These are phyloP conservation scores for Eucalyptus cloeziana DNA, from an alignment of 345 rosid species.

Conservation along the genomic window DNA sequence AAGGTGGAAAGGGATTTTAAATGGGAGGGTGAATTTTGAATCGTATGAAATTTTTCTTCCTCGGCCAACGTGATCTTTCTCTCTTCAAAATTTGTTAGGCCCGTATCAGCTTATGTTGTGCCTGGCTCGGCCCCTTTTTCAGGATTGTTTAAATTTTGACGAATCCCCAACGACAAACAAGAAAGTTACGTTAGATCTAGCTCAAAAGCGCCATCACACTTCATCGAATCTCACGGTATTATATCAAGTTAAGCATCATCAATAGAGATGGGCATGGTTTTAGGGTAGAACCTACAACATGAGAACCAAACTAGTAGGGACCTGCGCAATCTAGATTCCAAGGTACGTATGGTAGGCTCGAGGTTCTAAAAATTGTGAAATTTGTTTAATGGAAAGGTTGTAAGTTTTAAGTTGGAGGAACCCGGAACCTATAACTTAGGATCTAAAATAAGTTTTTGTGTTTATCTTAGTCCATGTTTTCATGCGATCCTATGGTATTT, in stretches of 20 bases:
- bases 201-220: neutral
- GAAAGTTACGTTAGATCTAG: neutral
- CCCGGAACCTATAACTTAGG: too few species aligned
- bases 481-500: accelerated
- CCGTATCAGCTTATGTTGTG: neutral
- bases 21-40: neutral
- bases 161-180: neutral
- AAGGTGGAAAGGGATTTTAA: neutral
- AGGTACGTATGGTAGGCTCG: too few species aligned
- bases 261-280: too few species aligned
- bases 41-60: neutral
- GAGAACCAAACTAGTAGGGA: too few species aligned
- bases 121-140: neutral
- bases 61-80: neutral
- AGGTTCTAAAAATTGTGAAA: too few species aligned
- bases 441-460: too few species aligned
- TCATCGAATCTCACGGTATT: neutral
- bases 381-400: too few species aligned
- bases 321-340: accelerated
- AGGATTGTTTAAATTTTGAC: neutral
- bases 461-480: too few species aligned
- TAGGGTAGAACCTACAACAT: too few species aligned
- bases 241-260: neutral
- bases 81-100: neutral
- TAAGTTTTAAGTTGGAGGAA: too few species aligned